Conservation (phyloP, 306 rosid species). For the Acmispon strigosus region DNA sequence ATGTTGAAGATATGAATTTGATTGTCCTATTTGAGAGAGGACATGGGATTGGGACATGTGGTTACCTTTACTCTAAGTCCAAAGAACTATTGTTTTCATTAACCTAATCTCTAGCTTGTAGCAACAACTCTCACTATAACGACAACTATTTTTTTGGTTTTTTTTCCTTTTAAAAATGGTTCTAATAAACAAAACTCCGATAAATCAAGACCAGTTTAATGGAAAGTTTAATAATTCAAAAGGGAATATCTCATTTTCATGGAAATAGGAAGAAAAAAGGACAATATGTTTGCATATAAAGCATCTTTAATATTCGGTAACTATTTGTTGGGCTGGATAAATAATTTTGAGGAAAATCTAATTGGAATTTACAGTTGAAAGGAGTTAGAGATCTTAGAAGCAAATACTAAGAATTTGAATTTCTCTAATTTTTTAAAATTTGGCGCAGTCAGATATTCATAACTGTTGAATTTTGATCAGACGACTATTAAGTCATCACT, state of each 20-base stretch:
- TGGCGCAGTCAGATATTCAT: no score
- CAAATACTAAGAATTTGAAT: no score
- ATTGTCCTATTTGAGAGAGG: conserved; percentile 9
- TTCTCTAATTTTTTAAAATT: no score
- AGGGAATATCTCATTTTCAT: not conserved
- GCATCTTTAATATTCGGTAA: not conserved
- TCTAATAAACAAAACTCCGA: not conserved
- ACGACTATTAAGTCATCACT: no score
- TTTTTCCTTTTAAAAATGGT: not conserved
- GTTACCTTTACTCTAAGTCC: conserved; percentile 36
- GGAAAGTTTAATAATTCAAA: not conserved
- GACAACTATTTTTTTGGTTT: not conserved
- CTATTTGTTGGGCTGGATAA: no score
- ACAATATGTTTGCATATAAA: not conserved
- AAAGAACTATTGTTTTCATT: conserved; percentile 44
- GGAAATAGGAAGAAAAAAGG: not conserved
- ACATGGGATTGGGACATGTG: conserved; percentile 11
- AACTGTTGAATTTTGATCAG: no score
- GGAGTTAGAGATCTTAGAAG: no score
- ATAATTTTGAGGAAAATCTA: no score
- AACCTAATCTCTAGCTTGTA: conserved; percentile 41
- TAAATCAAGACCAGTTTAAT: not conserved
- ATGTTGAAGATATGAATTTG: not conserved
- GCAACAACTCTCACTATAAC: conserved; percentile 36
- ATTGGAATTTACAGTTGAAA: no score